Conservation (phyloP, 176 grass and related monocot species). For the Cenchrus fungigraminus region DNA sequence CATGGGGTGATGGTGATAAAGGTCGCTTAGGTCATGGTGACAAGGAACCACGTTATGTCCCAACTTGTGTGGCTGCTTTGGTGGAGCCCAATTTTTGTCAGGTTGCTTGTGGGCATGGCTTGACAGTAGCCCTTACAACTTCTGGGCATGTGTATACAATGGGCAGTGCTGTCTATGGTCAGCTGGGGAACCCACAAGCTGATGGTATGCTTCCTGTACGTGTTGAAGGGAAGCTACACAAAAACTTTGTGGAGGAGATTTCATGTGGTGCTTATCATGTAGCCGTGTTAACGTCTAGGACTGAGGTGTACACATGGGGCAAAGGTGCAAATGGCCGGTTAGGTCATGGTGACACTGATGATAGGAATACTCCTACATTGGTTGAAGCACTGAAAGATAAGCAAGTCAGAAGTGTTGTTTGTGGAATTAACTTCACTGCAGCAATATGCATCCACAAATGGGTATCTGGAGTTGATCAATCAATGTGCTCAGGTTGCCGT, state of each 20-base stretch:
- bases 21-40: conserved; percentile 95
- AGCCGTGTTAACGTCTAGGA: conserved; percentile 87
- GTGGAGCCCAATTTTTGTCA: conserved; percentile 98
- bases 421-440: conserved; percentile 96
- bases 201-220: conserved; percentile 78
- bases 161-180: conserved; percentile 88
- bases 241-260: conserved; percentile 97
- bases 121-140: conserved; percentile 93
- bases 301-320: conserved; percentile 97
- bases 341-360: conserved; percentile 92
- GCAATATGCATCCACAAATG: conserved; percentile 99
- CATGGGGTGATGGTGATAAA: conserved; percentile 99
- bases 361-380: conserved; percentile 81
- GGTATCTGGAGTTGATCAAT: conserved; percentile 95
- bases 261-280: conserved; percentile 98
- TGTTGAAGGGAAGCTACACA: conserved; percentile 94
- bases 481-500: conserved; percentile 96
- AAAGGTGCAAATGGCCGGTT: conserved; percentile 97
- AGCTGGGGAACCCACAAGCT: conserved; percentile 86
- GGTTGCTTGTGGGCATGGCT: conserved; percentile 92
- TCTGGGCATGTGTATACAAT: conserved; percentile 96
- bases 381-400: conserved; percentile 98
- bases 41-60: conserved; percentile 74
- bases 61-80: conserved; percentile 95
- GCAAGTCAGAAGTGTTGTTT: conserved; percentile 94